phyloP scores from a whole-genome alignment of 345 rosid genomes.

The Melastoma malabathricum region DNA sequence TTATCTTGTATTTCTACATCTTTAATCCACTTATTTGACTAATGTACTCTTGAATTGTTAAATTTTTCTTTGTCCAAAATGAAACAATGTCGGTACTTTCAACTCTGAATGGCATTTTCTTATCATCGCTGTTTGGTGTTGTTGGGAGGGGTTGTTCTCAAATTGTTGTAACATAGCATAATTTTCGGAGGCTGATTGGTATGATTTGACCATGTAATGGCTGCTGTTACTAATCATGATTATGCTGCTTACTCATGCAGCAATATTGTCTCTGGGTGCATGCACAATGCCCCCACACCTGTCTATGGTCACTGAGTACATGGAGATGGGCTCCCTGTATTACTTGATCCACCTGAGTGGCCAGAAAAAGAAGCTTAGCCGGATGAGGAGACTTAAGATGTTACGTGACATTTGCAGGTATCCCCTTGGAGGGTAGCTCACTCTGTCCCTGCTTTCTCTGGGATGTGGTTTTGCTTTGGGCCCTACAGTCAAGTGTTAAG shows the following conservation, averaged over 20 bases:
- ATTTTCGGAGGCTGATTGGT: too few species aligned
- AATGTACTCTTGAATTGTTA: neutral
- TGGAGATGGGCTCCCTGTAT: slow-evolving; percentile 95
- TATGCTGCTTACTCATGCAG: slow-evolving; percentile 32
- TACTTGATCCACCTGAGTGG: slow-evolving; percentile 76
- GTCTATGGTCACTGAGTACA: slow-evolving; percentile 92
- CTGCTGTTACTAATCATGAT: neutral
- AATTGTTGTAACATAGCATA: too few species aligned
- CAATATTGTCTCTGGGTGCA: slow-evolving; percentile 94
- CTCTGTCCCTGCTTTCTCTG: too few species aligned
- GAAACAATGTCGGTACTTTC: too few species aligned
- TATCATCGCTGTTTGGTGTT: too few species aligned
- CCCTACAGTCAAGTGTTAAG: too few species aligned
- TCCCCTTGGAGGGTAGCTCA: too few species aligned
- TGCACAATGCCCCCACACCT: slow-evolving; percentile 86
- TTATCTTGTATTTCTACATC: slow-evolving; percentile 4
- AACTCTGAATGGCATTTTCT: too few species aligned
- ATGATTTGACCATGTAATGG: too few species aligned
- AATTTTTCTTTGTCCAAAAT: neutral
- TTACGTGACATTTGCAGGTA: slow-evolving; percentile 96
- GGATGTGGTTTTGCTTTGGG: too few species aligned
- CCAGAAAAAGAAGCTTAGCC: slow-evolving; percentile 75
- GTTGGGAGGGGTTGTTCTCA: too few species aligned
- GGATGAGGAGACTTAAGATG: slow-evolving; percentile 86
- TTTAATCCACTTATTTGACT: neutral